Percentiles rank a stretch among this genome's conserved stretches.
phyloP scores from a whole-genome alignment of 208 protist species.

The Leishmania martiniquensis region DNA sequence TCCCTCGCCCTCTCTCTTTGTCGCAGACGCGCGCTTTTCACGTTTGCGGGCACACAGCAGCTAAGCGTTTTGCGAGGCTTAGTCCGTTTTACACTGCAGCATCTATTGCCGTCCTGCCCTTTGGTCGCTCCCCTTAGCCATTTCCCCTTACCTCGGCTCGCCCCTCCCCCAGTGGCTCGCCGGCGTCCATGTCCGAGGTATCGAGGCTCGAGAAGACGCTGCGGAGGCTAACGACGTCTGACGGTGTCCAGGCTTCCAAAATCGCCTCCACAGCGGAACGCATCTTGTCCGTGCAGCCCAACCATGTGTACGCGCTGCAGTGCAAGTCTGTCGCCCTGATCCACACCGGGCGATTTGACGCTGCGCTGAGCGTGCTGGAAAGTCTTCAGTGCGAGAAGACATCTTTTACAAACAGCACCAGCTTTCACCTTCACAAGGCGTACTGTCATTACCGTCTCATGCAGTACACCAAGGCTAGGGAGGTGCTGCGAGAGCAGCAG shows the following conservation, averaged over 20 bases:
- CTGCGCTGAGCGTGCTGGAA: constrained; percentile 64
- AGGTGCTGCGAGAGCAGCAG: constrained; percentile 31
- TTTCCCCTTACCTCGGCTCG: not conserved
- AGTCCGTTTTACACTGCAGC: not conserved
- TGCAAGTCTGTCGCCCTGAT: constrained; percentile 73
- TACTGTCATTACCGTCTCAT: constrained; percentile 79
- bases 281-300: constrained; percentile 58
- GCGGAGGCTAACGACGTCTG: constrained; percentile 44
- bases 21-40: not conserved
- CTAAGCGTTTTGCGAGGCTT: not conserved
- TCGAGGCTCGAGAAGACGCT: constrained; percentile 70
- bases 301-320: constrained; percentile 60
- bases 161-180: not conserved
- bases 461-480: constrained; percentile 63
- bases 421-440: constrained; percentile 61
- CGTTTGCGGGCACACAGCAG: not conserved
- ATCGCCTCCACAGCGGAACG: constrained; percentile 68
- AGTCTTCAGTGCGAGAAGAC: constrained; percentile 27
- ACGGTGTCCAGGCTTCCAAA: constrained; percentile 45
- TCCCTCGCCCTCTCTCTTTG: not conserved
- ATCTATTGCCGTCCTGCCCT: not conserved
- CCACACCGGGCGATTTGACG: constrained; percentile 63
- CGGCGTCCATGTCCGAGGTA: constrained; percentile 55
- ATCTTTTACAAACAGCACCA: constrained; percentile 1
- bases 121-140: no score